Evolutionary conservation across 441 rosid species (phyloP), one percentile per base, ranked within the genome.

Genomic region (Corymbia calophylla): DNA sequence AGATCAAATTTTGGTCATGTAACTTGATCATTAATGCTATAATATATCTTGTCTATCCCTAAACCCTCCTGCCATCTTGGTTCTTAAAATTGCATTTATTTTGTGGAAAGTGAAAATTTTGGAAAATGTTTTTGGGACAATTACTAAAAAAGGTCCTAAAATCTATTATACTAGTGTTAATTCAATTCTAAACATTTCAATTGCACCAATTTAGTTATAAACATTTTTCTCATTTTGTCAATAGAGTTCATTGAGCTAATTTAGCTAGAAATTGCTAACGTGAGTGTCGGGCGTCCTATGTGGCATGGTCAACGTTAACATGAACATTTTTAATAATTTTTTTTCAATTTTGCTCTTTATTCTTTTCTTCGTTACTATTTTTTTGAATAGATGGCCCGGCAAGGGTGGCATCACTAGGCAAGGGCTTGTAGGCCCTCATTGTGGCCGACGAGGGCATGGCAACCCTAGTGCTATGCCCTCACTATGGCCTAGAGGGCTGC

Each of bases 271-370:
- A 58, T 25, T 25, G n/a, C 7, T 58, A 0, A 25, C 0, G 6
- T 58, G 0, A 23, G 11, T 29, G 64, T 29, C n/a, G 2, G 25
- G 11, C 25, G 25, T 58, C 25, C 13, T 58, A 56, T 23, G 29
- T 23, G 64, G n/a, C 64, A 58, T 25, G 25, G 25, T 29, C 0
- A 58, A 0, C 13, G 17, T 2, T 58, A 6, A 25, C 11, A 29
- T 58, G 0, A 6, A 58, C 64, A 58, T 25, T 4, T 19, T 0
- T 23, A 58, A 21, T 2, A 8, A 56, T 23, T 1, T 0, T 56
- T 56, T 56, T 9, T 19, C 18, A 19, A 55, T 21, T 18, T 55
- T 7, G 17, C 3, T 53, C 4, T 55, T 21, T 54, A 4, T 9
- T 58, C 25, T 58, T 1, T 25, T 58, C 25, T 56, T 23, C n/a